Evolutionary conservation across 345 rosid genomes (phyloP).

Genomic region (Pugionium dolabratum): DNA sequence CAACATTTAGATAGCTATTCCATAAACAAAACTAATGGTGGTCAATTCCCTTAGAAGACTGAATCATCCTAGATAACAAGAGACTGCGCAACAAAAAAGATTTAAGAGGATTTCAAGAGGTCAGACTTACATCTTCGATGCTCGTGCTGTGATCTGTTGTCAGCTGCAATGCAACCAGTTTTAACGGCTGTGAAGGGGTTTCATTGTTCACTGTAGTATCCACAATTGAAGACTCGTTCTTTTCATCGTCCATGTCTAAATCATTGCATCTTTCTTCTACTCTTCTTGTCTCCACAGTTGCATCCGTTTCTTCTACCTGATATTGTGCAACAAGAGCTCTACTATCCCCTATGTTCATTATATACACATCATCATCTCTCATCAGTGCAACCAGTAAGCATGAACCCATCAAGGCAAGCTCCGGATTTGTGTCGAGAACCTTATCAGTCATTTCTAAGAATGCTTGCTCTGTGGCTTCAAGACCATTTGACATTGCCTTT

Average conservation of each 20-base stretch:
- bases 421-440: slow-evolving; percentile 82
- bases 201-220: slow-evolving; percentile 38
- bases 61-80: background rate
- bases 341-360: slow-evolving; percentile 98
- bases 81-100: background rate
- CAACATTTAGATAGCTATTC: background rate
- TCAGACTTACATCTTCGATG: slow-evolving; percentile 82
- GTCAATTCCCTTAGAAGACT: background rate
- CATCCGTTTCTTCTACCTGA: slow-evolving; percentile 44
- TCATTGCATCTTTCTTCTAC: slow-evolving; percentile 38
- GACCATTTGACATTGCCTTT: slow-evolving; percentile 79
- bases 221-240: slow-evolving; percentile 45
- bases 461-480: slow-evolving; percentile 77
- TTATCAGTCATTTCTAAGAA: slow-evolving; percentile 93
- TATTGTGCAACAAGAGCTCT: slow-evolving; percentile 90
- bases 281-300: slow-evolving; percentile 40
- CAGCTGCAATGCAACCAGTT: slow-evolving; percentile 80
- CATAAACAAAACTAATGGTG: background rate
- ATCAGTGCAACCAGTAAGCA: slow-evolving; percentile 87
- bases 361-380: slow-evolving; percentile 96
- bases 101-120: background rate
- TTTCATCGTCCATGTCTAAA: slow-evolving; percentile 49
- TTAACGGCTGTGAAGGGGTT: slow-evolving; percentile 45
- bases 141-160: slow-evolving; percentile 95
- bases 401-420: slow-evolving; percentile 97